Evolutionary conservation across 192 early-diverging fungal species (phyloP), one percentile per base, ranked within the genome.

Genomic region (Coemansia erecta): DNA sequence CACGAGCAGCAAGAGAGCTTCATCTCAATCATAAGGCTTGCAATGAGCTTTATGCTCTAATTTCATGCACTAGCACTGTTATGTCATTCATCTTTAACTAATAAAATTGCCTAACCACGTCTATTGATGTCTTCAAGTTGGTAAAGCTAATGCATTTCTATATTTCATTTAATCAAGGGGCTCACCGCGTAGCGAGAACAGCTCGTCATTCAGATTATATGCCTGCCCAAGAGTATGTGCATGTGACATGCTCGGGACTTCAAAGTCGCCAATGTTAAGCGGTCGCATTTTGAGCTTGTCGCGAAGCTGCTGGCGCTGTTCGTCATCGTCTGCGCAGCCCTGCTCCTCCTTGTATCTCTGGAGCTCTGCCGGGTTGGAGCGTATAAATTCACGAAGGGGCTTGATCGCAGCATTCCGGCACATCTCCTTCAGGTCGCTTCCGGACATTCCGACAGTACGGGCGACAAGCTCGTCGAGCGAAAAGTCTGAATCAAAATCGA

Each of bases 381-480:
- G 84, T 14, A 92, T 84, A 64, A 88, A 89, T 79, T 93, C 92
- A 56, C 93, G 84, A 9, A 99, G 83, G 0, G 97, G 97, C 56
- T 92, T 83, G 93, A 98, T 97, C 6, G 92, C 94, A 0, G 97
- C 95, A 58, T 92, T 89, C 33, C 97, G 87, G 64, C 97, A 99
- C 49, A 96, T 81, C 63, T 99, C 97, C 83, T 98, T 99, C 69
- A 99, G 77, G 60, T 99, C 97, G 61, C 90, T 93, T 49, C 94
- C 93, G 17, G 93, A 93, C 65, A 85, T 90, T 28, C 92, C 92
- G 17, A 80, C 84, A 6, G 97, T 98, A 26, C 76, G 69, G 14
- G 66, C 41, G 1, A 92, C 90, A 13, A 98, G 75, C 45, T 83
- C 73, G 3, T 81, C 66, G 56, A 88, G 53, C 44, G 89, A 85